Evolutionary conservation across 257 asterid genomes (phyloP).

Genomic region (Solanum tarijense): DNA sequence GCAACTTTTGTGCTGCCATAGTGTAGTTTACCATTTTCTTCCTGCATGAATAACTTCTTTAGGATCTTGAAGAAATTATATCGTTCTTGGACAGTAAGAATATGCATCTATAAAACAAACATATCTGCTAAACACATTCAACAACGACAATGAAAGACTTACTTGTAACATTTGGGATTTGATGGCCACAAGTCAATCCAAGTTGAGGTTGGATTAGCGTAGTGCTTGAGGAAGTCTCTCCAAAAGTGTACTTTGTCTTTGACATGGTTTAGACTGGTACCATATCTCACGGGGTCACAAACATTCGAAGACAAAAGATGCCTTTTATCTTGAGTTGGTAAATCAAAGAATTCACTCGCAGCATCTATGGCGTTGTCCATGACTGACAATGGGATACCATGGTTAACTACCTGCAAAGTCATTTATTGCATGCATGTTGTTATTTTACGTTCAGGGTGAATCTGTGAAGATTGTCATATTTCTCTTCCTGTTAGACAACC

Average conservation of each 20-base stretch:
- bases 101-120: not conserved
- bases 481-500: not conserved
- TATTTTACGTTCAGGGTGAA: not conserved
- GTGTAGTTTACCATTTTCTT: slow-evolving; percentile 44
- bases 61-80: not conserved
- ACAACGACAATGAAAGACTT: not conserved
- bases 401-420: slow-evolving; percentile 40
- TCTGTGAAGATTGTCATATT: not conserved
- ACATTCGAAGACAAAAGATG: slow-evolving; percentile 29
- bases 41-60: slow-evolving; percentile 16
- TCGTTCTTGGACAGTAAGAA: not conserved
- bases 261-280: slow-evolving; percentile 44
- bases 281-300: slow-evolving; percentile 42
- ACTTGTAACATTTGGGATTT: slow-evolving; percentile 51
- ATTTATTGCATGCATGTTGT: not conserved
- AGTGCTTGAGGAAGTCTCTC: slow-evolving; percentile 69
- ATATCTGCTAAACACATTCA: not conserved
- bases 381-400: slow-evolving; percentile 34
- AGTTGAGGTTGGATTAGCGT: slow-evolving; percentile 40
- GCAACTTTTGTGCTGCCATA: slow-evolving; percentile 27
- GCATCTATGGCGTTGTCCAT: slow-evolving; percentile 29
- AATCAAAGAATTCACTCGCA: slow-evolving; percentile 45
- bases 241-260: slow-evolving; percentile 41
- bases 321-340: slow-evolving; percentile 41
- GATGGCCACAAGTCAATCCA: slow-evolving; percentile 64